Evolutionary conservation across 257 asterid species (phyloP).

Genomic region (Ballota nigra): DNA sequence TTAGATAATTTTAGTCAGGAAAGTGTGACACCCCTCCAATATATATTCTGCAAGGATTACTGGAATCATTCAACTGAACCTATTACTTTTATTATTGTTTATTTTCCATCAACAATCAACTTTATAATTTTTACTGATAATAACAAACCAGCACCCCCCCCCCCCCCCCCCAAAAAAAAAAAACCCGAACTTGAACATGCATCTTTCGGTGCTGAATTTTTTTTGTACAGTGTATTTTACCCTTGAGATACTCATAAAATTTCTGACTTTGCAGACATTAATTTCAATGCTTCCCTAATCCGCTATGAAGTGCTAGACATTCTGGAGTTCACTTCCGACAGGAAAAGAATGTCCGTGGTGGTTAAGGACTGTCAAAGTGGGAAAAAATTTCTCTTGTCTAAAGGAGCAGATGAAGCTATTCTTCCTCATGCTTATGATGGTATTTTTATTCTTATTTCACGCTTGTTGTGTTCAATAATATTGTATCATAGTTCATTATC

Average conservation of each 20-base stretch:
- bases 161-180: not conserved
- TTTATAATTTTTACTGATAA: not conserved
- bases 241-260: slow-evolving; percentile 20
- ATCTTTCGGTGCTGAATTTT: not conserved
- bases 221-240: slow-evolving; percentile 13
- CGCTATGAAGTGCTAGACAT: slow-evolving; percentile 86
- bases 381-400: slow-evolving; percentile 66
- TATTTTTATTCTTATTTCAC: slow-evolving; percentile 33
- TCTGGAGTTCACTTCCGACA: slow-evolving; percentile 95
- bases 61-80: not conserved
- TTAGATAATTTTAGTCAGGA: slow-evolving; percentile 8
- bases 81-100: not conserved
- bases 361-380: slow-evolving; percentile 71
- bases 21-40: not conserved
- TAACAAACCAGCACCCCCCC: not conserved
- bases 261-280: slow-evolving; percentile 62
- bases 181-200: not conserved
- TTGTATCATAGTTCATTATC: slow-evolving; percentile 22
- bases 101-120: not conserved
- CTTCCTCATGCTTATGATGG: slow-evolving; percentile 77
- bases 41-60: not conserved
- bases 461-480: slow-evolving; percentile 13
- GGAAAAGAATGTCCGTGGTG: slow-evolving; percentile 96
- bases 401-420: slow-evolving; percentile 97
- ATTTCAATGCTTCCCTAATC: slow-evolving; percentile 57